Percentiles rank a stretch among this genome's conserved stretches.
Conservation (phyloP, 164 flowering plant species). For the Euptelea pleiosperma region DNA sequence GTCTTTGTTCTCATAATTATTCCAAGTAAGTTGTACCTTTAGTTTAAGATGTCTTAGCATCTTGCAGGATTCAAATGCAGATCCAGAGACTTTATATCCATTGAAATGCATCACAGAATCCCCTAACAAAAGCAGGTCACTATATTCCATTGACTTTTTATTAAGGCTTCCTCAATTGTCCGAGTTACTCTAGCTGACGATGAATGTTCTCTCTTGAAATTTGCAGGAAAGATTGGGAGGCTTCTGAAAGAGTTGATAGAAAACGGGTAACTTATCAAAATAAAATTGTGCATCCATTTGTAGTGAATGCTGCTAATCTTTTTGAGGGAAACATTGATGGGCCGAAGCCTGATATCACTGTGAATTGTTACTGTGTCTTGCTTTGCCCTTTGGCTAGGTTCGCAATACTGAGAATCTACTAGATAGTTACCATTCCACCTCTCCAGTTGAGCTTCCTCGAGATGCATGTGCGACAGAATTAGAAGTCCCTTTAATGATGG, state of each 20-base stretch:
- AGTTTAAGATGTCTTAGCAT: slow-evolving; percentile 4
- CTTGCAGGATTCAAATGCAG: slow-evolving; percentile 43
- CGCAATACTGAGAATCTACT: slow-evolving; percentile 21
- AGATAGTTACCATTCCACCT: slow-evolving; percentile 20
- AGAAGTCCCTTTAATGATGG: slow-evolving; percentile 35
- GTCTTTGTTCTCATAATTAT: background rate
- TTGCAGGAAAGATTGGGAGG: slow-evolving; percentile 36
- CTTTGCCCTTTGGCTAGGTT: slow-evolving; percentile 24
- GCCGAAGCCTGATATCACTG: slow-evolving; percentile 8
- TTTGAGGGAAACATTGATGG: background rate
- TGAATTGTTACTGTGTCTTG: background rate
- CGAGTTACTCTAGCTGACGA: background rate
- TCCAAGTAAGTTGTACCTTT: background rate
- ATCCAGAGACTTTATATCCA: slow-evolving; percentile 30
- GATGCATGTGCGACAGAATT: slow-evolving; percentile 29
- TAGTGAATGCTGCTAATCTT: background rate
- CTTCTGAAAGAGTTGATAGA: slow-evolving; percentile 24
- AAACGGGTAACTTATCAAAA: slow-evolving; percentile 30
- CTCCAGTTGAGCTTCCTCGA: slow-evolving; percentile 21
- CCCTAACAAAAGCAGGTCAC: slow-evolving; percentile 53
- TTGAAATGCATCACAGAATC: slow-evolving; percentile 46
- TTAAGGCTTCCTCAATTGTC: background rate
- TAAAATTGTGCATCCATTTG: slow-evolving; percentile 3
- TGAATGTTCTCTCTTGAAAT: slow-evolving; percentile 8
- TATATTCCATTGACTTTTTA: background rate